phyloP scores from a whole-genome alignment of 192 early-diverging fungal genomes.

The Gonapodya prolifera region DNA sequence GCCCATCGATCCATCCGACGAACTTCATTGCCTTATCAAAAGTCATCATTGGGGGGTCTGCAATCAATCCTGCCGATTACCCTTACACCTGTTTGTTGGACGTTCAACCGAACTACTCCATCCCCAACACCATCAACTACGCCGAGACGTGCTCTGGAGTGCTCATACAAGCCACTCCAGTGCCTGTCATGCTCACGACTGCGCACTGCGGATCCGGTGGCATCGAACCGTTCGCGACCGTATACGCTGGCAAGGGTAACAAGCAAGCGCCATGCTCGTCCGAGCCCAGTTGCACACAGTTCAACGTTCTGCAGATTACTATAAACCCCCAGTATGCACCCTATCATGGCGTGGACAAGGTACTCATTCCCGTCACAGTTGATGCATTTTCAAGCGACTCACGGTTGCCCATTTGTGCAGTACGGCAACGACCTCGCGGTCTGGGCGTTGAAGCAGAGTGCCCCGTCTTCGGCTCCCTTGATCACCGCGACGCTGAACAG shows the following conservation, averaged over 20 bases:
- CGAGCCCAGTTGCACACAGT: background rate
- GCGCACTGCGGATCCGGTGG: background rate
- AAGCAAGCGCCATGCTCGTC: background rate
- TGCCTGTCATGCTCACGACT: background rate
- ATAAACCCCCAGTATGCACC: background rate
- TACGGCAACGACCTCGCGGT: background rate
- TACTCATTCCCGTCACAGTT: too few species aligned
- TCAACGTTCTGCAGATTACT: background rate
- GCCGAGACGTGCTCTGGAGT: background rate
- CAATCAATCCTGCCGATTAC: background rate
- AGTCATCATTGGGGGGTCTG: background rate
- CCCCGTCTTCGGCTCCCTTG: background rate
- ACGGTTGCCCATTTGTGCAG: too few species aligned
- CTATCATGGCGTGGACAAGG: background rate
- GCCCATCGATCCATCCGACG: too few species aligned
- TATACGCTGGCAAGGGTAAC: background rate
- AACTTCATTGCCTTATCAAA: too few species aligned
- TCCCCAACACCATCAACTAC: background rate
- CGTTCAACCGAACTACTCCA: background rate
- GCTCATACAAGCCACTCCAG: background rate
- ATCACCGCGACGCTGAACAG: background rate
- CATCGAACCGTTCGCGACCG: background rate
- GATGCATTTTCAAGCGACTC: too few species aligned
- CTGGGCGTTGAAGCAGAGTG: background rate
- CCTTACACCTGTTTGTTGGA: background rate